A percentile compares a stretch with the other conserved stretches of the same genome.
Evolutionary conservation across 768 basidiomycete genomes (phyloP).

Genomic region (Macrocybe gigantea): DNA sequence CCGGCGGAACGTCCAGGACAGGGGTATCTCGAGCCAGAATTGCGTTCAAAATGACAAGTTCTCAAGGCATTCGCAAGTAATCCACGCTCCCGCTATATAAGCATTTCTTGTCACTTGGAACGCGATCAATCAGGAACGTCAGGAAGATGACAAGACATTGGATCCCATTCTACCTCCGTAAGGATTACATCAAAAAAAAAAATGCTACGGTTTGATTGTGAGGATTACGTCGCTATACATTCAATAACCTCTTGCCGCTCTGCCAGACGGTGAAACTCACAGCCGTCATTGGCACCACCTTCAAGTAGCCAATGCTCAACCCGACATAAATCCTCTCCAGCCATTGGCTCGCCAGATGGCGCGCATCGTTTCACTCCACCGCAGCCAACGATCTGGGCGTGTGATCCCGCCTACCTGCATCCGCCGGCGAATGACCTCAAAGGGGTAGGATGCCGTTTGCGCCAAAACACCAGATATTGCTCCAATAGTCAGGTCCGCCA

Average conservation of each 20-base stretch:
- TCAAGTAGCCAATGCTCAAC: conserved; percentile 85
- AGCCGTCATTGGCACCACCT: conserved; percentile 94
- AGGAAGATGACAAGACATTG: too few species aligned
- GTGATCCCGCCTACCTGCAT: conserved; percentile 95
- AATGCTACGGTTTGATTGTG: background rate
- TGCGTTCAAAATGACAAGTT: too few species aligned
- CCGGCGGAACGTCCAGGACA: too few species aligned
- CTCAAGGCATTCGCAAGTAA: too few species aligned
- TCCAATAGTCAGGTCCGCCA: conserved; percentile 75
- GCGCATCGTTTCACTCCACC: conserved; percentile 73
- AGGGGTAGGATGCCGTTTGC: conserved; percentile 91
- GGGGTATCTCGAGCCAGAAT: too few species aligned
- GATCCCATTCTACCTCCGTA: conserved; percentile 1
- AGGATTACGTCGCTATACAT: conserved; percentile 24
- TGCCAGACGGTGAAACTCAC: conserved; percentile 93
- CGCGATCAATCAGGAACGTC: too few species aligned
- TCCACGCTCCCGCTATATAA: too few species aligned
- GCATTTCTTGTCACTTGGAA: too few species aligned
- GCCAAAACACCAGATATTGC: conserved; percentile 80
- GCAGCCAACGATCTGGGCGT: conserved; percentile 68
- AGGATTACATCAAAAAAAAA: background rate
- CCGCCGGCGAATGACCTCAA: conserved; percentile 85
- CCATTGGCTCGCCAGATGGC: conserved; percentile 65
- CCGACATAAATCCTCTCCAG: conserved; percentile 87
- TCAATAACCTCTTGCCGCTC: conserved; percentile 53